Evolutionary conservation across 306 rosid genomes (phyloP), one percentile per base, ranked within the genome.

Genomic region (Rosa lucieae): DNA sequence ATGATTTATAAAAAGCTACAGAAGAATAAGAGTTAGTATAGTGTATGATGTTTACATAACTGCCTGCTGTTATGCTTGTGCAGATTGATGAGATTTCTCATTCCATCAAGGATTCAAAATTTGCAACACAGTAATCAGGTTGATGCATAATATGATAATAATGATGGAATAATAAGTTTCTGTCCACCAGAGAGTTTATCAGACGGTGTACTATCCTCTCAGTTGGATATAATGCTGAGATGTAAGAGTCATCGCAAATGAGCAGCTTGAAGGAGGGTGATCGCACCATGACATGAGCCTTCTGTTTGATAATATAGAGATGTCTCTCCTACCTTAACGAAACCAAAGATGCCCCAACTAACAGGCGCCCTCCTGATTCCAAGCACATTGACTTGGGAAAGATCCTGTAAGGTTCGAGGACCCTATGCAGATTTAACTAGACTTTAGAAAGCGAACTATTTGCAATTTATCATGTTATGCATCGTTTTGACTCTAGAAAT

Each of bases 371-470:
- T 39, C 10, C 71, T 0, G 14, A 48, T 18, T 72, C 42, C 37
- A n/a, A 59, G 73, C 67, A 49, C 53, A 65, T 23, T 55, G 20
- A 44, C 69, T 69, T 13, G 58, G 21, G 79, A 67, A 73, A 63
- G n/a, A n/a, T 55, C 74, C 76, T 67, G 73, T 47, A 56, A 73
- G 80, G 20, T 82, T 77, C 5, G 6, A 66, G n/a, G 21, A 65
- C 70, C 56, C 35, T 79, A 0, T 53, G 47, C 77, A 32, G 40
- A 32, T 35, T 26, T 55, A 17, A 26, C 20, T 74, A 11, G 32
- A 6, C 82, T 69, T 20, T 8, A 65, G 42, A 51, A 51, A 18
- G 29, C 39, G 17, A 29, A 26, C 26, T 21, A 43, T 6, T 65
- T 65, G 21, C 70, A 14, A 35, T 65, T 14, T 14, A 14, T 65